Evolutionary conservation across 164 flowering plant species (phyloP).

Genomic region (Amborella trichopoda): DNA sequence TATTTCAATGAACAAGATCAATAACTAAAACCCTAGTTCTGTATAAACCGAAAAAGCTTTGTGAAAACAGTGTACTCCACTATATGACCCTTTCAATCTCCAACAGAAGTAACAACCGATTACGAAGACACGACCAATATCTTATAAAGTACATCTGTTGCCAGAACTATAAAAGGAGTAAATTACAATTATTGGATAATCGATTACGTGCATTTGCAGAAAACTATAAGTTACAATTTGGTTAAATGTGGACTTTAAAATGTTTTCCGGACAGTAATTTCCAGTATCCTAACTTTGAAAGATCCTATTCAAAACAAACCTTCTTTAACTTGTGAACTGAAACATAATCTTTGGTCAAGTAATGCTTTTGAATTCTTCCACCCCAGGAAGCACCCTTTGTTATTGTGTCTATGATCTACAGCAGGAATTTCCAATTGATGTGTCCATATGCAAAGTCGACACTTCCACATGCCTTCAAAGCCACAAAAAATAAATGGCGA

Average conservation of each 20-base stretch:
- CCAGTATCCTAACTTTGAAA: not conserved
- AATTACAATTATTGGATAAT: not conserved
- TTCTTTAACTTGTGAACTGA: constrained; percentile 13
- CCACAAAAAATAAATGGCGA: constrained; percentile 8
- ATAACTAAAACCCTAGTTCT: too few species aligned
- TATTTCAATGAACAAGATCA: too few species aligned
- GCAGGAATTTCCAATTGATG: constrained; percentile 16
- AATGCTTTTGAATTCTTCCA: constrained; percentile 10
- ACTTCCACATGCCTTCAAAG: constrained; percentile 38
- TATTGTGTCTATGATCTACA: constrained; percentile 5
- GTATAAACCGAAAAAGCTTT: too few species aligned
- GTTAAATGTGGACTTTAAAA: not conserved
- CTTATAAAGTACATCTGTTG: not conserved
- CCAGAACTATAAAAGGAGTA: not conserved
- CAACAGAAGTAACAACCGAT: too few species aligned
- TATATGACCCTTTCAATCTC: too few species aligned
- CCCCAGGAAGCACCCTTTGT: constrained; percentile 4
- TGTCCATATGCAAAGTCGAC: constrained; percentile 32
- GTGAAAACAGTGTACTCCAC: too few species aligned
- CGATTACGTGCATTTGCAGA: too few species aligned
- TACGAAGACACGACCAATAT: too few species aligned
- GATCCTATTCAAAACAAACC: constrained; percentile 4
- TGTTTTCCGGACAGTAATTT: not conserved
- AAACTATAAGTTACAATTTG: not conserved
- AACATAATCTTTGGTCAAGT: constrained; percentile 10